phyloP scores from a whole-genome alignment of 1,284 basidiomycete species.

The Tremellales sp. region DNA sequence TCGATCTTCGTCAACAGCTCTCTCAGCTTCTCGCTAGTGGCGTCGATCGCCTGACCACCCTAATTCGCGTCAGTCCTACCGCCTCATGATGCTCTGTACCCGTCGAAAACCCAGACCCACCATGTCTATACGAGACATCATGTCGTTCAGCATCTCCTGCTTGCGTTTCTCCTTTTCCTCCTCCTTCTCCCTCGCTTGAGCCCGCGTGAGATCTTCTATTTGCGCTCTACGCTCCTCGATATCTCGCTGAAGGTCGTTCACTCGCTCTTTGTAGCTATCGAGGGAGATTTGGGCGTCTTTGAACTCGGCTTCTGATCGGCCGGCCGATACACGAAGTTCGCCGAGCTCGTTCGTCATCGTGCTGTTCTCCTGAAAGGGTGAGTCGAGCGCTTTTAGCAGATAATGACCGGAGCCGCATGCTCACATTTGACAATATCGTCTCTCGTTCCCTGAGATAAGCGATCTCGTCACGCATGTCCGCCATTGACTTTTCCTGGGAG shows the following conservation, averaged over 20 bases:
- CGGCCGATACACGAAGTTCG: constrained; percentile 85
- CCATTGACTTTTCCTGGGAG: constrained; percentile 54
- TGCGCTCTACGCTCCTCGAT: constrained; percentile 84
- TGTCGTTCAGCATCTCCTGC: constrained; percentile 98
- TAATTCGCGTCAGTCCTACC: not conserved
- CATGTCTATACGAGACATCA: constrained; percentile 99
- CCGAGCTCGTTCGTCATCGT: constrained; percentile 74
- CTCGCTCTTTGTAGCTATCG: constrained; percentile 94
- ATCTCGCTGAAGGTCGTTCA: constrained; percentile 78
- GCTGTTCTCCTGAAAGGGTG: constrained; percentile 78
- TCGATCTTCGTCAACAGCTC: constrained; percentile 40
- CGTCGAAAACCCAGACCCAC: constrained; percentile 60
- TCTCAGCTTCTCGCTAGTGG: constrained; percentile 39
- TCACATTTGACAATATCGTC: constrained; percentile 64
- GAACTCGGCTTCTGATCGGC: constrained; percentile 89
- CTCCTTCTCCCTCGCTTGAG: constrained; percentile 79
- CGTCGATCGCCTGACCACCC: constrained; percentile 31
- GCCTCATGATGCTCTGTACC: not conserved
- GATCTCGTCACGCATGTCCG: constrained; percentile 80
- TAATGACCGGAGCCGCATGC: constrained; percentile 8
- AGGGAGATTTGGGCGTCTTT: constrained; percentile 93
- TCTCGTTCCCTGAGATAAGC: constrained; percentile 90
- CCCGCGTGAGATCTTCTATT: constrained; percentile 73
- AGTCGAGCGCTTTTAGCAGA: not conserved
- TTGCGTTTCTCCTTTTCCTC: constrained; percentile 99